Conservation (phyloP, 2,329 filamentous ascomycete genomes). For the Domatiomyces catenatus region DNA sequence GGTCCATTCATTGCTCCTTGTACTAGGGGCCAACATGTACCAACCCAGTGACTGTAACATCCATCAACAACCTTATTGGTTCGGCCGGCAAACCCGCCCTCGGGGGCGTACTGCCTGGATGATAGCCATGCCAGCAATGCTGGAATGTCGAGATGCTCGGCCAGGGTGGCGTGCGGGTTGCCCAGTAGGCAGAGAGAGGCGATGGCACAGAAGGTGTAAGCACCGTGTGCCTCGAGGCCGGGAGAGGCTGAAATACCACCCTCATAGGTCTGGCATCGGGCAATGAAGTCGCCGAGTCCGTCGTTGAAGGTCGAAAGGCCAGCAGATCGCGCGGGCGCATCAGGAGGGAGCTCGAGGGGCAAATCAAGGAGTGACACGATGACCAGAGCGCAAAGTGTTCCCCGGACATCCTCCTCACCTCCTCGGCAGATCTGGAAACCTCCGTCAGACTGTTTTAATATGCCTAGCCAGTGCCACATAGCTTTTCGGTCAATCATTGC, state of each 20-base stretch:
- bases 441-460: conserved; percentile 71
- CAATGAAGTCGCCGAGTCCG: conserved; percentile 63
- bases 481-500: conserved; percentile 62
- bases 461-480: conserved; percentile 84
- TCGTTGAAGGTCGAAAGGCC: conserved; percentile 54
- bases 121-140: conserved; percentile 76
- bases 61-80: conserved; percentile 97
- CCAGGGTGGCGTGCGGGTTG: conserved; percentile 57
- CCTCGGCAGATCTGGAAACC: conserved; percentile 78
- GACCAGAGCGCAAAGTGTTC: conserved; percentile 80
- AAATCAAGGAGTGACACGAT: conserved; percentile 70
- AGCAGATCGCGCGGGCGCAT: conserved; percentile 48
- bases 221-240: conserved; percentile 82
- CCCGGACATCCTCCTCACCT: conserved; percentile 85
- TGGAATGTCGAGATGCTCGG: conserved; percentile 61
- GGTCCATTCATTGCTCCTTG: conserved; percentile 57
- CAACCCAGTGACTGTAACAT: conserved; percentile 97
- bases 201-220: conserved; percentile 88
- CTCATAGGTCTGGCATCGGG: conserved; percentile 67
- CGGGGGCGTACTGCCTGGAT: conserved; percentile 72
- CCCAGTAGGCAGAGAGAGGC: conserved; percentile 78
- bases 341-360: conserved; percentile 60
- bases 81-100: conserved; percentile 82
- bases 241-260: conserved; percentile 80
- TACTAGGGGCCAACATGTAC: conserved; percentile 82